Percentiles rank a stretch among this genome's conserved stretches.
phyloP scores from a whole-genome alignment of 306 rosid genomes.

The Argentina anserina region DNA sequence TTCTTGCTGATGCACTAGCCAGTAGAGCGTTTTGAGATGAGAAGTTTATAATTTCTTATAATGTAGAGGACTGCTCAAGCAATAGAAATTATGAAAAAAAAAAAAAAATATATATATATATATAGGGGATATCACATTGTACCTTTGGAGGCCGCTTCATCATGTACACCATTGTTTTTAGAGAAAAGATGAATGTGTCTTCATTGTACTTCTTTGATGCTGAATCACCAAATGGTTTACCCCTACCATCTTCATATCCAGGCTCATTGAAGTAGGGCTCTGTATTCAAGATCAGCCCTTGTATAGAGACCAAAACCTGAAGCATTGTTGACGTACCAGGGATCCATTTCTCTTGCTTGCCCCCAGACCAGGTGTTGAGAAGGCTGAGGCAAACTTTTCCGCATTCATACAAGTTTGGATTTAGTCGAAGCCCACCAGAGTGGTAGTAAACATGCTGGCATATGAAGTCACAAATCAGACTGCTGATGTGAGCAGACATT shows the following conservation, averaged over 20 bases:
- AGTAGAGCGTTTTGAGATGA: background rate
- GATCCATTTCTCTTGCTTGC: conserved; percentile 61
- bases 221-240: conserved; percentile 45
- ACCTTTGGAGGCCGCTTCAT: conserved; percentile 83
- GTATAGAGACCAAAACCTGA: conserved; percentile 85
- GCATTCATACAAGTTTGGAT: conserved; percentile 72
- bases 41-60: no score
- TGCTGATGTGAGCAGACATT: conserved; percentile 6
- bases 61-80: background rate
- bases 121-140: conserved; percentile 22
- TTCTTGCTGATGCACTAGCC: background rate
- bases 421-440: conserved; percentile 77
- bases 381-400: conserved; percentile 96
- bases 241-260: conserved; percentile 43
- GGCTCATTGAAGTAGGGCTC: conserved; percentile 89
- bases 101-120: no score
- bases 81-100: background rate
- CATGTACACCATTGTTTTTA: conserved; percentile 67
- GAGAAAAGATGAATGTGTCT: conserved; percentile 48
- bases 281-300: conserved; percentile 73
- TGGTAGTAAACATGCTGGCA: conserved; percentile 71
- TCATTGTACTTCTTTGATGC: conserved; percentile 62
- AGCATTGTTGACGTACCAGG: conserved; percentile 76
- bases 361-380: conserved; percentile 80
- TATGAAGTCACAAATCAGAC: conserved; percentile 24